A percentile compares a stretch with the other conserved stretches of the same genome.
Conservation (phyloP, 2,329 filamentous ascomycete genomes). For the Cryphonectria naterciae region DNA sequence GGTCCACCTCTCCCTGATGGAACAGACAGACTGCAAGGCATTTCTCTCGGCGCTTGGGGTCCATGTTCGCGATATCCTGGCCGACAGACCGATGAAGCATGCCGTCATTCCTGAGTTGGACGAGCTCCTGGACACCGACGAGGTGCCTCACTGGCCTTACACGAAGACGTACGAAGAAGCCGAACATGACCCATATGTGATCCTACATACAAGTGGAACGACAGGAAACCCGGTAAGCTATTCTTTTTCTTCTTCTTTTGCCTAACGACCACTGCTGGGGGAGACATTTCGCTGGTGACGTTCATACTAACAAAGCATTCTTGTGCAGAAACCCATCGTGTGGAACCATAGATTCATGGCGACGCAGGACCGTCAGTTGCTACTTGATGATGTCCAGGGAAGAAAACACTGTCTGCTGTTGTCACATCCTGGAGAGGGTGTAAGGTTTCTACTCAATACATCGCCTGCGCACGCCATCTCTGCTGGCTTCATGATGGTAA, state of each 20-base stretch:
- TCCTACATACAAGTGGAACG: constrained; percentile 33
- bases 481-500: constrained; percentile 23
- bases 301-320: not conserved
- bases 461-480: constrained; percentile 32
- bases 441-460: constrained; percentile 29
- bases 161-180: constrained; percentile 32
- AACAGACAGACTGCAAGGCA: constrained; percentile 30
- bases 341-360: constrained; percentile 29
- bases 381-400: constrained; percentile 29
- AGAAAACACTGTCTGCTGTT: constrained; percentile 25
- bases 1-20: constrained; percentile 32
- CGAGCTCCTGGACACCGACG: constrained; percentile 20
- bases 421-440: constrained; percentile 22
- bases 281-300: not conserved
- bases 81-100: constrained; percentile 28
- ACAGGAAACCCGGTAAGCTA: constrained; percentile 31
- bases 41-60: constrained; percentile 30
- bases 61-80: constrained; percentile 31
- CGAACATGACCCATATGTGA: constrained; percentile 29
- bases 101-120: constrained; percentile 30
- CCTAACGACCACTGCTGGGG: too few species aligned
- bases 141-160: constrained; percentile 31
- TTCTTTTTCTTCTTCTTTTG: not conserved
- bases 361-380: constrained; percentile 16
- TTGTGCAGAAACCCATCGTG: constrained; percentile 25